Evolutionary conservation across 306 rosid genomes (phyloP).

Genomic region (Alnus glutinosa): DNA sequence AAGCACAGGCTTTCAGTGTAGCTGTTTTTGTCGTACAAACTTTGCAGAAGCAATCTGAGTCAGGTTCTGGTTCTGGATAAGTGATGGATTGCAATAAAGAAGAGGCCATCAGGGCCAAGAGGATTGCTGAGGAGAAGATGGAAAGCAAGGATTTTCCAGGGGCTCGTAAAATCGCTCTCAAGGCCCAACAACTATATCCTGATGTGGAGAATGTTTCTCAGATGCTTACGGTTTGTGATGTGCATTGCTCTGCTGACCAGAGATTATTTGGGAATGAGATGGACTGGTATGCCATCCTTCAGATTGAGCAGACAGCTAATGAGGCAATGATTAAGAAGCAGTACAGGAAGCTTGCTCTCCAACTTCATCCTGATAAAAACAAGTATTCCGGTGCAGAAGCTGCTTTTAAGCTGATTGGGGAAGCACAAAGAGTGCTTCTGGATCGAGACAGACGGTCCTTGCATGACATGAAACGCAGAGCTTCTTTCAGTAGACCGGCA

Average conservation of each 20-base stretch:
- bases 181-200: conserved; percentile 77
- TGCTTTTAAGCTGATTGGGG: conserved; percentile 91
- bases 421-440: conserved; percentile 83
- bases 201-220: conserved; percentile 76
- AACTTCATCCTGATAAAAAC: conserved; percentile 97
- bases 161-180: conserved; percentile 66
- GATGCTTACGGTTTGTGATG: conserved; percentile 83
- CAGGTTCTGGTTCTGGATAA: conserved; percentile 31
- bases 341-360: conserved; percentile 85
- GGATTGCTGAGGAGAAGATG: conserved; percentile 81
- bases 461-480: conserved; percentile 56
- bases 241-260: conserved; percentile 75
- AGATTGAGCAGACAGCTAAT: conserved; percentile 64
- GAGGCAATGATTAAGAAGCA: conserved; percentile 81
- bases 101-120: conserved; percentile 91
- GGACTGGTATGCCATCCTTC: conserved; percentile 88
- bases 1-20: conserved; percentile 28
- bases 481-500: conserved; percentile 35
- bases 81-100: conserved; percentile 88
- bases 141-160: conserved; percentile 71
- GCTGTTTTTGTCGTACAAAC: conserved; percentile 19
- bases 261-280: conserved; percentile 50
- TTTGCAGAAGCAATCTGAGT: conserved; percentile 31
- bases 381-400: conserved; percentile 92
- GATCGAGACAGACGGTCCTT: conserved; percentile 62